Evolutionary conservation across 2,329 filamentous ascomycete species (phyloP), one percentile per base, ranked within the genome.

Genomic region (Colletotrichum shisoi): DNA sequence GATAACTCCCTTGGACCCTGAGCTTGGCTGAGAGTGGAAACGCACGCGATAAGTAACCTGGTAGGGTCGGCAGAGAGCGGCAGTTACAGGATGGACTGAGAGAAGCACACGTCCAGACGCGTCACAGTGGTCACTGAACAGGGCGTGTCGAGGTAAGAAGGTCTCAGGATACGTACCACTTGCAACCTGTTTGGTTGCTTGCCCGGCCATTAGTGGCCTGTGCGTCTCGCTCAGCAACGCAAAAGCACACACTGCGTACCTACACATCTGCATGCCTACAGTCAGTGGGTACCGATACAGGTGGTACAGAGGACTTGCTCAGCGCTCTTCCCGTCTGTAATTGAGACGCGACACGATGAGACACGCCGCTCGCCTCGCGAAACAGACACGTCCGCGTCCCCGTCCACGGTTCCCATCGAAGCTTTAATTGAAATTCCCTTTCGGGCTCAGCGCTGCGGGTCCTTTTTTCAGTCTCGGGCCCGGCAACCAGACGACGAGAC

Each of bases 351-450:
- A 67, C 63, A 69, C 67, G 63, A 57, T 56, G 42, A n/a, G 67
- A 74, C 78, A 77, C 78, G 79, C 76, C 72, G 73, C 63, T 62
- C 79, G 78, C 74, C 63, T 66, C 79, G 78, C 80, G 80, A 81
- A 81, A 80, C 73, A 59, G 78, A 81, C 80, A 81, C 80, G 80
- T 77, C 78, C 46, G 9, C 31, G 31, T 34, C 8, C 31, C 31
- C 27, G 27, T 31, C 27, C 27, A 31, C 27, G 27, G 27, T 31
- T 31, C 7, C 27, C 6, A 7, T 31, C 24, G 24, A 51, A 57
- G 53, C 54, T 59, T 70, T 70, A 70, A 70, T 70, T 70, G 68
- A 70, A 69, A 62, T 63, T 65, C 68, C 66, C n/a, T 17, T 63
- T 69, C 63, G 39, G 63, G 67, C 19, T 37, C 57, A 61, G 46